Evolutionary conservation across 331 rosid species (phyloP).

Genomic region (Acacia concinna): DNA sequence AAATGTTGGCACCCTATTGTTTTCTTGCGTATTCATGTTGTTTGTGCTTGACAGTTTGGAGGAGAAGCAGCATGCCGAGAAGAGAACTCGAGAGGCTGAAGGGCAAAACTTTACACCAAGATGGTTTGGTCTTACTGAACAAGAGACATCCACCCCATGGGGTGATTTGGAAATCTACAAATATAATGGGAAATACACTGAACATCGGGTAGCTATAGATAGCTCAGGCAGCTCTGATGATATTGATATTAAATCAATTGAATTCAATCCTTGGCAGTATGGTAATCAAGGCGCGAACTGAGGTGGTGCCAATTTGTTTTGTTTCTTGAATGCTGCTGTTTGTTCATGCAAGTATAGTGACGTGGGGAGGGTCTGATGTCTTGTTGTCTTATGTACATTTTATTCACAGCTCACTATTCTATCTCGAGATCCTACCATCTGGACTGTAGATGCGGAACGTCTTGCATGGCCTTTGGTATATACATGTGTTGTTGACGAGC

Average conservation of each 20-base stretch:
- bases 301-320: constrained; percentile 23
- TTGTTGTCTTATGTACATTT: constrained; percentile 23
- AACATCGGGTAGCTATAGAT: constrained; percentile 61
- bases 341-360: constrained; percentile 13
- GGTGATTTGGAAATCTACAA: constrained; percentile 90
- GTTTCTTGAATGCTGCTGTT: constrained; percentile 16
- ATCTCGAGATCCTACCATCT: constrained; percentile 22
- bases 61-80: constrained; percentile 93
- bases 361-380: constrained; percentile 2
- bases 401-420: constrained; percentile 1
- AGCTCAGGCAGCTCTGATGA: constrained; percentile 45
- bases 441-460: background rate
- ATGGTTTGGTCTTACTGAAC: constrained; percentile 84
- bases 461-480: background rate
- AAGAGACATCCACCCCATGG: constrained; percentile 87
- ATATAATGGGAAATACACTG: constrained; percentile 67
- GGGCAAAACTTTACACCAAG: constrained; percentile 59
- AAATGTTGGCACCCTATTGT: background rate
- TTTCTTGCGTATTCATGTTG: background rate
- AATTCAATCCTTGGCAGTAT: constrained; percentile 93
- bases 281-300: constrained; percentile 45
- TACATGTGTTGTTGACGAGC: background rate
- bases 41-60: constrained; percentile 57
- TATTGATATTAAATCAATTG: constrained; percentile 38
- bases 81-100: constrained; percentile 64